phyloP scores from a whole-genome alignment of 306 rosid species.

The Prunus davidiana region DNA sequence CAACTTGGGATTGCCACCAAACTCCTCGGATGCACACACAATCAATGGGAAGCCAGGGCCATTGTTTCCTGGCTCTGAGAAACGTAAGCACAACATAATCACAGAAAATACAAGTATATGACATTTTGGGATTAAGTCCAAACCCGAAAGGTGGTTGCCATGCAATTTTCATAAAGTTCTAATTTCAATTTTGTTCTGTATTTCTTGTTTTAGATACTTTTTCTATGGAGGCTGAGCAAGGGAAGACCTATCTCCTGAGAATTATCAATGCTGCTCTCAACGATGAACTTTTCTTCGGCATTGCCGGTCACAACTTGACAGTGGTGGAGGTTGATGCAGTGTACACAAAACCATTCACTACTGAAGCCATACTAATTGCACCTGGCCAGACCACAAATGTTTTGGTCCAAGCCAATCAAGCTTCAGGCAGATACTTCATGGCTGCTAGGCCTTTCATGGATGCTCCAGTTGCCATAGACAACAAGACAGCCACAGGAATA shows the following conservation, averaged over 20 bases:
- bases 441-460: slow-evolving; percentile 72
- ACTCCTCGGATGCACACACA: slow-evolving; percentile 87
- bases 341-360: slow-evolving; percentile 72
- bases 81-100: slow-evolving; percentile 43
- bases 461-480: slow-evolving; percentile 60
- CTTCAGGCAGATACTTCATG: slow-evolving; percentile 62
- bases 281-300: slow-evolving; percentile 75
- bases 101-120: no score
- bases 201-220: slow-evolving; percentile 50
- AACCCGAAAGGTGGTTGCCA: neutral
- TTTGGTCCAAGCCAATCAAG: slow-evolving; percentile 61
- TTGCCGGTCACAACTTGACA: slow-evolving; percentile 69
- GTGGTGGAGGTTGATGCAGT: slow-evolving; percentile 93
- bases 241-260: slow-evolving; percentile 71
- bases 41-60: slow-evolving; percentile 96
- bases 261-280: slow-evolving; percentile 62
- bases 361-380: slow-evolving; percentile 62
- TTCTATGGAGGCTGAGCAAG: slow-evolving; percentile 66
- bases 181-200: neutral
- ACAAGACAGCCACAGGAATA: slow-evolving; percentile 77
- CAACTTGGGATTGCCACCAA: slow-evolving; percentile 71
- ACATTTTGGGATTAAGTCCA: neutral
- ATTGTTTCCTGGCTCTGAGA: slow-evolving; percentile 82
- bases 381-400: slow-evolving; percentile 94
- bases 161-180: neutral